Base-by-base conservation (phyloP, 257 asterid species). In the Petunia secreta region DNA sequence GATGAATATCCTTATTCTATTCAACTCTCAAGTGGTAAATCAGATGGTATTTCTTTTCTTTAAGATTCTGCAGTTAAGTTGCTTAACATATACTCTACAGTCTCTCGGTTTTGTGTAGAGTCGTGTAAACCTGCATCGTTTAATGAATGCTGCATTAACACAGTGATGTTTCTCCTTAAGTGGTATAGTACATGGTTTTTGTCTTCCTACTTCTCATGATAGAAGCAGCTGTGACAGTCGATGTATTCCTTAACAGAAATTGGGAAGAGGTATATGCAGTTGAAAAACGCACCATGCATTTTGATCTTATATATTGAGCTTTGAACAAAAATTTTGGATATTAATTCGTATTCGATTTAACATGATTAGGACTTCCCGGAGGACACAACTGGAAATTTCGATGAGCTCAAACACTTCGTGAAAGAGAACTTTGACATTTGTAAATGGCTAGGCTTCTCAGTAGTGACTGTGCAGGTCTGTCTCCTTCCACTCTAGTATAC, bases 181-280 rank as follows among this genome's bases (percentile, higher is more conserved):
- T 66, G 67, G 79, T 63, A 36, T 74, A 95, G 98, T 95, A 95
- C 87, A 87, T 88, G 89, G 82, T 81, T 60, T 88, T 89, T 84
- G 84, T 93, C 75, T 87, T 90, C 86, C 80, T 89, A 81, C 85
- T 93, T 81, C 83, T 93, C 82, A 84, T 93, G 90, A 80, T 93
- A 62, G 99, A 93, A 85, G 93, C 92, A 88, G 93, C 95, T 57
- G 86, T 93, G 65, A 83, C 90, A 5, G 90, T 91, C 75, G 98
- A 93, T 87, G 89, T 95, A 48, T 85, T 93, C 86, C 77, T 93
- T 64, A 93, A 95, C 91, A 89, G 65, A 80, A 67, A 89, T 79
- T 95, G 99, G 99, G 91, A 90, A 84, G 97, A 93, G 96, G 99
- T 95, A 88, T 55, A 39, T 60, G 81, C 48, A 69, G 50, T 64